These are phyloP conservation scores for Diplocarpon rosae DNA, from an alignment of 2,329 filamentous ascomycete species.

Conservation along the genomic window DNA sequence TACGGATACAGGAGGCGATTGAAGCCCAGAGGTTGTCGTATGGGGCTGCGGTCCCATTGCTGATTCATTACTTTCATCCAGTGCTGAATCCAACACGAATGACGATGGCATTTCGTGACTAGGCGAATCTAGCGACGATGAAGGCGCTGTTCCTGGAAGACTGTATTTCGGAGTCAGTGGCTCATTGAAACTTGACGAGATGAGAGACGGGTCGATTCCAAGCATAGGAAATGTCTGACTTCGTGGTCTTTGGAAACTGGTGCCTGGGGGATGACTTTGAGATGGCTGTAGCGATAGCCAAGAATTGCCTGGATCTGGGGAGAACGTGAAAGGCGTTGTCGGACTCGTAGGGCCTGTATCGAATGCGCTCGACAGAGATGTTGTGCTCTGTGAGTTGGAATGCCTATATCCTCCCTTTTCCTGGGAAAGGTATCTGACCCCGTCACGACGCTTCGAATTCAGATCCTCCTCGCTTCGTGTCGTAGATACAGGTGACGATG, in stretches of 20 bases:
- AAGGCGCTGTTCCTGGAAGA: slow-evolving; percentile 28
- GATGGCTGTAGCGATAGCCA: slow-evolving; percentile 48
- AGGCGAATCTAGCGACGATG: slow-evolving; percentile 39
- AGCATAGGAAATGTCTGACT: slow-evolving; percentile 79
- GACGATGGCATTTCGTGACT: slow-evolving; percentile 33
- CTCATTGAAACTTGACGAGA: slow-evolving; percentile 40
- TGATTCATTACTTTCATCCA: slow-evolving; percentile 34
- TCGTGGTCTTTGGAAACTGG: slow-evolving; percentile 58
- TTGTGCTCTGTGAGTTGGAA: slow-evolving; percentile 54
- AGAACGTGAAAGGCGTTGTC: slow-evolving; percentile 62
- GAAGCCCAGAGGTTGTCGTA: slow-evolving; percentile 27
- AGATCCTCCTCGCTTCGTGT: slow-evolving; percentile 55
- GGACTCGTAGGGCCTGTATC: slow-evolving; percentile 64
- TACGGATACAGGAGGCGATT: slow-evolving; percentile 40
- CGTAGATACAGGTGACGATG: slow-evolving; percentile 59
- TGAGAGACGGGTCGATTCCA: slow-evolving; percentile 44
- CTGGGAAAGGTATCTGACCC: slow-evolving; percentile 38
- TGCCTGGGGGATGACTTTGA: slow-evolving; percentile 32
- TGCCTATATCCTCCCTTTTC: slow-evolving; percentile 43
- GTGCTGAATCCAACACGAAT: slow-evolving; percentile 27
- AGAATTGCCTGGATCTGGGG: slow-evolving; percentile 59
- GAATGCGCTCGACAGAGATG: slow-evolving; percentile 58
- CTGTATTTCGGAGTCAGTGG: slow-evolving; percentile 42
- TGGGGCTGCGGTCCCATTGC: slow-evolving; percentile 24
- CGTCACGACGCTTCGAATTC: slow-evolving; percentile 46